phyloP scores from a whole-genome alignment of 345 rosid genomes.

The Salix suchowensis region DNA sequence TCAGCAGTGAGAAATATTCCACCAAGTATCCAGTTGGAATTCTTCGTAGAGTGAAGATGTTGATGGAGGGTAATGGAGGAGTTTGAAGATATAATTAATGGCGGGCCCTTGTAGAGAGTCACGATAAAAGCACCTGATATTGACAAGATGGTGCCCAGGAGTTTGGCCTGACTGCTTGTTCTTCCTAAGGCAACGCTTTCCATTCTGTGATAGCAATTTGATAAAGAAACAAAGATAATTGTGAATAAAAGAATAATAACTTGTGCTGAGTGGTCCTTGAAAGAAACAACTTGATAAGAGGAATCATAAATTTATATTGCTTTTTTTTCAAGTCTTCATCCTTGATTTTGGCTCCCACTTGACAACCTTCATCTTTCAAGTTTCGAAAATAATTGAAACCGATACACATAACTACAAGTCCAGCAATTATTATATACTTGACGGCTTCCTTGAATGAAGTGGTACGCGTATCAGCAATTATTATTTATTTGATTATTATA shows the following conservation, averaged over 20 bases:
- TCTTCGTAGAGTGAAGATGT: conserved; percentile 36
- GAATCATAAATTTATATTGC: no score
- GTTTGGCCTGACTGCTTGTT: conserved; percentile 68
- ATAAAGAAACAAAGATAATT: neutral
- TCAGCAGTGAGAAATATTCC: conserved; percentile 63
- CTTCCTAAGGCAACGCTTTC: conserved; percentile 54
- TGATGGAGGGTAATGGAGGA: conserved; percentile 23
- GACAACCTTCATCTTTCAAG: no score
- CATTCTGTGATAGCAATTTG: conserved; percentile 45
- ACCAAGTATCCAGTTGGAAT: conserved; percentile 65
- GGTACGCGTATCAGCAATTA: no score
- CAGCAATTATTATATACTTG: no score
- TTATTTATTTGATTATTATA: no score
- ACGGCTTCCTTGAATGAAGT: no score
- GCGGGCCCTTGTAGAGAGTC: conserved; percentile 70
- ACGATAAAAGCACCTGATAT: conserved; percentile 72
- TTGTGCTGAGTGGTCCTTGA: neutral
- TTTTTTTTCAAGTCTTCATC: no score
- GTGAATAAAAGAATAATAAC: neutral
- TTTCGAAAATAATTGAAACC: no score
- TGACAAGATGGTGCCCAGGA: conserved; percentile 70
- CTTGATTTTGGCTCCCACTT: no score
- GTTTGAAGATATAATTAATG: conserved; percentile 34
- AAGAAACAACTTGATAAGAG: no score
- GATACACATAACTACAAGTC: no score